phyloP scores from a whole-genome alignment of 768 basidiomycete species.

The Panus rudis region DNA sequence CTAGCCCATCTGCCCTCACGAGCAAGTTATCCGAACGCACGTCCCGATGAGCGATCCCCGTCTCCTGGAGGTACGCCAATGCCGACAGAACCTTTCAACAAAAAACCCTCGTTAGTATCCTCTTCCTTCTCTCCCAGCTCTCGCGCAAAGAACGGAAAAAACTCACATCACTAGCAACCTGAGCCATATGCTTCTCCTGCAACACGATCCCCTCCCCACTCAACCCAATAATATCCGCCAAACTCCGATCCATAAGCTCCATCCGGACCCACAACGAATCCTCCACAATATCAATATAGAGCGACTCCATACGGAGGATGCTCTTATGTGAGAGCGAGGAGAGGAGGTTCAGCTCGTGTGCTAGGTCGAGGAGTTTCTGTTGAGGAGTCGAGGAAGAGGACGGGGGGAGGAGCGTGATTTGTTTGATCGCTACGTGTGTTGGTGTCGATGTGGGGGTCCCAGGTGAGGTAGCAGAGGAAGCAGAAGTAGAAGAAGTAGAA shows the following conservation, averaged over 20 bases:
- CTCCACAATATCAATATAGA: slow-evolving; percentile 57
- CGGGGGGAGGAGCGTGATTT: slow-evolving; percentile 53
- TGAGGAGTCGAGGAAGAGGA: slow-evolving; percentile 31
- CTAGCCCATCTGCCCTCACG: slow-evolving; percentile 56
- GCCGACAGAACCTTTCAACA: slow-evolving; percentile 51
- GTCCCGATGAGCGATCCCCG: slow-evolving; percentile 75
- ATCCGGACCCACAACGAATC: slow-evolving; percentile 74
- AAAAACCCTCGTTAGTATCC: too few species aligned
- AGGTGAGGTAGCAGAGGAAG: slow-evolving; percentile 10
- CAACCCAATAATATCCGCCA: slow-evolving; percentile 72
- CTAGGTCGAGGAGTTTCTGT: slow-evolving; percentile 59
- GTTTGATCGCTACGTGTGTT: slow-evolving; percentile 65
- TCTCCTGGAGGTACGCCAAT: slow-evolving; percentile 55
- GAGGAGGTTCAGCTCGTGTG: slow-evolving; percentile 55
- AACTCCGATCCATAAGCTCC: slow-evolving; percentile 85
- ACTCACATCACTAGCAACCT: slow-evolving; percentile 75
- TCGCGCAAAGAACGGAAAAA: not conserved
- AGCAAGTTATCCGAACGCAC: slow-evolving; percentile 80
- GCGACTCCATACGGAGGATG: slow-evolving; percentile 57
- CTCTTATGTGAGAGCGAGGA: slow-evolving; percentile 51
- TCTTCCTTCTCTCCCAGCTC: too few species aligned
- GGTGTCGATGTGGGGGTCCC: slow-evolving; percentile 6
- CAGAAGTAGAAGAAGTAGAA: slow-evolving; percentile 6
- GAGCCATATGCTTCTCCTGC: slow-evolving; percentile 61
- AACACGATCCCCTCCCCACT: slow-evolving; percentile 55